phyloP scores from a whole-genome alignment of 345 rosid genomes.

The Lepidium aucheri region DNA sequence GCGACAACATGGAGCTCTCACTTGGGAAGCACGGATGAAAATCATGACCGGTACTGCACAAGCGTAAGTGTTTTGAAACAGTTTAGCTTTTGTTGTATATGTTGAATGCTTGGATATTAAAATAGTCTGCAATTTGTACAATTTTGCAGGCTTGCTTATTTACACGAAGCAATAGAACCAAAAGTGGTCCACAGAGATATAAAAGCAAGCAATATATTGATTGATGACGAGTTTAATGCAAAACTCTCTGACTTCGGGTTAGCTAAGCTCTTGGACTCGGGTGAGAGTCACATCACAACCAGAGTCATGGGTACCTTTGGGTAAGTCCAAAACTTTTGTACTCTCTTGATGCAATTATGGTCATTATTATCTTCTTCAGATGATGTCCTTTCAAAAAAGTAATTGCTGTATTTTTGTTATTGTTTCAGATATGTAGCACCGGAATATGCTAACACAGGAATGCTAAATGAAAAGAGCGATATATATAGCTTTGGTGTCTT shows the following conservation, averaged over 20 bases:
- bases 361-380: background rate
- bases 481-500: constrained; percentile 93
- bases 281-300: constrained; percentile 91
- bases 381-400: constrained; percentile 4
- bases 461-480: constrained; percentile 94
- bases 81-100: background rate
- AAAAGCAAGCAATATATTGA: constrained; percentile 92
- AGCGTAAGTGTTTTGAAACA: constrained; percentile 57
- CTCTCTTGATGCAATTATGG: background rate
- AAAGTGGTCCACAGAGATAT: constrained; percentile 95
- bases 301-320: constrained; percentile 99
- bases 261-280: constrained; percentile 86
- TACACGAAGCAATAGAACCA: constrained; percentile 98
- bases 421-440: constrained; percentile 89
- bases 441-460: constrained; percentile 87
- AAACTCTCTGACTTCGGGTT: constrained; percentile 97
- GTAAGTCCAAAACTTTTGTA: constrained; percentile 33
- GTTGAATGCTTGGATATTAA: background rate
- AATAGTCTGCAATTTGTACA: constrained; percentile 2
- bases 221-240: constrained; percentile 73
- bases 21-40: constrained; percentile 90
- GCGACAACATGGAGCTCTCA: constrained; percentile 47
- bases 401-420: background rate
- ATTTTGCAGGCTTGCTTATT: constrained; percentile 74
- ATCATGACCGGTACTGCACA: constrained; percentile 68